Evolutionary conservation across 495 filamentous ascomycete species (phyloP).

Genomic region (Annulohypoxylon moriforme): DNA sequence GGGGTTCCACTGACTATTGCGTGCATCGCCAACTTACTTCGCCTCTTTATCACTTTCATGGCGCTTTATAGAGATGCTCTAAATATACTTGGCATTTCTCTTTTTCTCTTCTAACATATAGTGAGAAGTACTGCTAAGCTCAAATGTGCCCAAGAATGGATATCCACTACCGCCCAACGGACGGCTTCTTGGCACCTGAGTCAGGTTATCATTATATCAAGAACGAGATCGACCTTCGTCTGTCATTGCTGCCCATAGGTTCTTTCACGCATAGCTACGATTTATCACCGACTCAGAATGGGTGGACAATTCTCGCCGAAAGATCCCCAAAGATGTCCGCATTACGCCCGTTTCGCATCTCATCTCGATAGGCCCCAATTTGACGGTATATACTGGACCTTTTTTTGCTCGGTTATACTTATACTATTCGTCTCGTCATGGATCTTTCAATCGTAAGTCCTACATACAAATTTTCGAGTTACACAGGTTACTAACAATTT

Average conservation of each 20-base stretch:
- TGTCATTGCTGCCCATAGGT: neutral
- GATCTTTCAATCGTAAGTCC: slow-evolving; percentile 56
- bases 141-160: neutral
- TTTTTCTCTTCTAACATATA: neutral
- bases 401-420: slow-evolving; percentile 55
- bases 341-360: slow-evolving; percentile 60
- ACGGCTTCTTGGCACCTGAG: neutral
- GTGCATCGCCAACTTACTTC: neutral
- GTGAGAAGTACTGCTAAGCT: neutral
- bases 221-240: neutral
- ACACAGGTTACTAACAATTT: neutral
- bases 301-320: slow-evolving; percentile 49
- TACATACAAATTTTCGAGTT: neutral
- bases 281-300: slow-evolving; percentile 36
- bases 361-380: slow-evolving; percentile 54
- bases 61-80: slow-evolving; percentile 1
- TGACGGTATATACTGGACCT: slow-evolving; percentile 60
- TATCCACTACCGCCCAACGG: neutral
- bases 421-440: slow-evolving; percentile 55
- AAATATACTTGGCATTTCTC: slow-evolving; percentile 12
- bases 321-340: slow-evolving; percentile 51
- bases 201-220: slow-evolving; percentile 11
- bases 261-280: neutral
- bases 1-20: neutral
- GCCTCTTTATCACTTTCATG: slow-evolving; percentile 15